Evolutionary conservation across 495 filamentous ascomycete species (phyloP), one percentile per base, ranked within the genome.

Genomic region (Glonium stellatum): DNA sequence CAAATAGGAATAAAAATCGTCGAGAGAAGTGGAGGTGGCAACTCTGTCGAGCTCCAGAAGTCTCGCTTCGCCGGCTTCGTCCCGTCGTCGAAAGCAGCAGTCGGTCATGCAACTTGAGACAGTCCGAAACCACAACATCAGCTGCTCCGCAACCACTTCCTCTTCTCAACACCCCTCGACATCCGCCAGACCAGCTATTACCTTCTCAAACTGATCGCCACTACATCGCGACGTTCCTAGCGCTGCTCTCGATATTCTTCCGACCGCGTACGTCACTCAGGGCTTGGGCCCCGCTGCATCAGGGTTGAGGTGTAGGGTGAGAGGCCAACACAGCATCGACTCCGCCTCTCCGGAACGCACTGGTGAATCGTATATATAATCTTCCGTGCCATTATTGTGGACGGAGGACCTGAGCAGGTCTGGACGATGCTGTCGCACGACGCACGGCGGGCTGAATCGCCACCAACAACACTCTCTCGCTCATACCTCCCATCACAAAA

Each of bases 371-470:
- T 23, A 31, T 15, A 31, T 22, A 51, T 8, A 8, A 25, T 31
- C 21, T 15, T 9, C 23, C 48, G 48, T 15, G 21, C 48, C 19
- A 23, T 15, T 15, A 23, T 25, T 11, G 48, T 37, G 36, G 52
- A 34, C 34, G 52, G 36, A 37, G 21, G 19, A 23, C 47, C 48
- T 51, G 23, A 52, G 35, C 12, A 41, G 34, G 49, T 37, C 9
- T 35, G 9, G 57, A 57, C 37, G 57, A 67, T 67, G 65, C 59
- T 58, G 53, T 54, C 61, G 54, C 65, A 64, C 44, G 53, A 51
- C 50, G 54, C 37, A 41, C 60, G 48, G 27, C 50, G 49, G 55
- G 47, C 41, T 1, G 46, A 47, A 22, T 48, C 58, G 61, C 34
- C 65, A 11, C 64, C 60, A 12, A 61, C 57, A 6, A 64, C 65